phyloP scores from a whole-genome alignment of 2,329 filamentous ascomycete species.

The Colletotrichum lupini region DNA sequence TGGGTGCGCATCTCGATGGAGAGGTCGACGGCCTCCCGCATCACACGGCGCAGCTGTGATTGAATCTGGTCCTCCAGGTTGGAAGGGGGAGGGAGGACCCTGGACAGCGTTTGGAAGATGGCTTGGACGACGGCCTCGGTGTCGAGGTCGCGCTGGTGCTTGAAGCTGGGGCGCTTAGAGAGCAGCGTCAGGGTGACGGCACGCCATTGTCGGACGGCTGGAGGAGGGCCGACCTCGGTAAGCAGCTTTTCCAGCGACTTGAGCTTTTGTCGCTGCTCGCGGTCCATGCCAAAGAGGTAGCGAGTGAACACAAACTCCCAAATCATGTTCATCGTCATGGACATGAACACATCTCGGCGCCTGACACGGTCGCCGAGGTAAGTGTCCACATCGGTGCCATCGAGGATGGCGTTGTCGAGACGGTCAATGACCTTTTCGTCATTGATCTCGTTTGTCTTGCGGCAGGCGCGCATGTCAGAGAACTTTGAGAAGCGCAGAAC shows the following conservation, averaged over 20 bases:
- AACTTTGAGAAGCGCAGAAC: constrained; percentile 98
- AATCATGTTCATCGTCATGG: constrained; percentile 98
- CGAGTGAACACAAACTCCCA: constrained; percentile 99
- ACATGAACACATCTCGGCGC: constrained; percentile 96
- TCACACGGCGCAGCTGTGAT: constrained; percentile 85
- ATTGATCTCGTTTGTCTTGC: constrained; percentile 83
- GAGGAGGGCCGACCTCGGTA: constrained; percentile 84
- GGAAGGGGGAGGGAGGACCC: constrained; percentile 86
- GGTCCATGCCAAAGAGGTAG: constrained; percentile 98
- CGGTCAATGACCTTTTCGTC: constrained; percentile 95
- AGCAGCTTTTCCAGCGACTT: constrained; percentile 95
- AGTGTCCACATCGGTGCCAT: constrained; percentile 90
- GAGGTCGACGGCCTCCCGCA: constrained; percentile 88
- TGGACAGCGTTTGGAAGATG: constrained; percentile 83
- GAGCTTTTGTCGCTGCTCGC: constrained; percentile 96
- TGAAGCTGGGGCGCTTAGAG: constrained; percentile 82
- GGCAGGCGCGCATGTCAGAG: constrained; percentile 90
- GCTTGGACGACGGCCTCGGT: constrained; percentile 96
- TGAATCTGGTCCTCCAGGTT: constrained; percentile 84
- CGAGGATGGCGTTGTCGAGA: constrained; percentile 92
- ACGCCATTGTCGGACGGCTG: constrained; percentile 97
- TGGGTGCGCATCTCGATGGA: constrained; percentile 98
- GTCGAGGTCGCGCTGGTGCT: constrained; percentile 84
- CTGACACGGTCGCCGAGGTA: constrained; percentile 90
- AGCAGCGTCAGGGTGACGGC: constrained; percentile 93